Evolutionary conservation across 805 yeast species (phyloP), one percentile per base, ranked within the genome.

Genomic region (Sugiyamaella mastotermitis): DNA sequence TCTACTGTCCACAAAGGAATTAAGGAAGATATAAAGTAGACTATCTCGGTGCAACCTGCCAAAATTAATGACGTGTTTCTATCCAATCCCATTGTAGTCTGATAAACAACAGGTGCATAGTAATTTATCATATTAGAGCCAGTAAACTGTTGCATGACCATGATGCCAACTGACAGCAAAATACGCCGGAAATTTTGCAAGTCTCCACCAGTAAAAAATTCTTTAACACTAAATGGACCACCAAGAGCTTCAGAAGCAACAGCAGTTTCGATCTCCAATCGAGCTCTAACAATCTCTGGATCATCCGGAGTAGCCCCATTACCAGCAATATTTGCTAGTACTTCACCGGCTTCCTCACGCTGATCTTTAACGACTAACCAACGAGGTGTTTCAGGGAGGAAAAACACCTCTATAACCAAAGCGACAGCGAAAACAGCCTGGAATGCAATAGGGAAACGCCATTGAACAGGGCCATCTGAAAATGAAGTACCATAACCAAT

Each of bases 111-210:
- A 16, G 90, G 86, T 31, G 95, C 94, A 59, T 81, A 88, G 64
- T 87, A 88, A 58, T 87, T 84, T 41, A 86, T 81, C 55, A 86
- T 83, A 65, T 87, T 88, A 45, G 85, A 78, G 40, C 96, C 96
- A 6, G 94, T 76, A 53, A 84, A 76, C 63, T 87, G 96, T 33
- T 48, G 52, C 46, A 48, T 47, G 27, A 48, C 76, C 61, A 78
- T 84, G 18, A 80, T 62, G 6, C 81, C 74, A 2, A 81, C 64
- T 52, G 84, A 83, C 43, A 79, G 62, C 30, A 74, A 38, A 64
- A 75, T 72, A 65, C 81, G 66, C 54, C 70, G 73, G 50, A 76
- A 61, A 52, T 78, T 77, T 58, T 76, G 82, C 35, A 77, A 67
- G 55, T 75, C 76, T 21, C 78, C 78, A 27, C 68, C 65, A 19